Percentiles rank a stretch among this genome's conserved stretches.
Evolutionary conservation across 2,329 filamentous ascomycete genomes (phyloP).

Genomic region (Pyricularia grisea): DNA sequence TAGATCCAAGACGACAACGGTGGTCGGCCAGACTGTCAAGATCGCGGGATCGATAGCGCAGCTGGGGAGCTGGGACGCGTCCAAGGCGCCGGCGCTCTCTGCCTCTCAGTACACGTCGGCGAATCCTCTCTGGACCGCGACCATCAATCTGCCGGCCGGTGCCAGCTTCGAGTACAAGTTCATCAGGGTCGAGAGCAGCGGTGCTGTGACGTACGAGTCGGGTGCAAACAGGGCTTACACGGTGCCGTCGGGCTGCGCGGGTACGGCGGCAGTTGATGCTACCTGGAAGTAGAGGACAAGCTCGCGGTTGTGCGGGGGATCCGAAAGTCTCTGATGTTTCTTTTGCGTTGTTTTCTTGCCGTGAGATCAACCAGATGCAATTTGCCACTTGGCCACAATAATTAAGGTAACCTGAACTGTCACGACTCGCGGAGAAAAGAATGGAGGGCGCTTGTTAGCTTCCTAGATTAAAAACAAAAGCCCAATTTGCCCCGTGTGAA

Average conservation of each 20-base stretch:
- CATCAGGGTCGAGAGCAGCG: background rate
- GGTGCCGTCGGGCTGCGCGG: background rate
- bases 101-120: background rate
- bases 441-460: too few species aligned
- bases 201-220: background rate
- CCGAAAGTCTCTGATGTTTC: too few species aligned
- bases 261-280: background rate
- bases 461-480: too few species aligned
- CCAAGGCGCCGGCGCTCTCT: background rate
- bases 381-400: too few species aligned
- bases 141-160: background rate
- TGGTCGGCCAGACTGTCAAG: background rate
- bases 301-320: too few species aligned
- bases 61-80: background rate
- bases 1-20: background rate
- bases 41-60: background rate
- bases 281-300: slow-evolving; percentile 13
- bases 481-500: too few species aligned
- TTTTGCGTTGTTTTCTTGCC: too few species aligned
- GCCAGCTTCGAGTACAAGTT: background rate
- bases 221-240: background rate
- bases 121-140: background rate
- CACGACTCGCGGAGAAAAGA: too few species aligned
- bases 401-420: too few species aligned
- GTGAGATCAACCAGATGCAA: too few species aligned